Evolutionary conservation across 768 basidiomycete genomes (phyloP).

Genomic region (Hemileccinum impolitum): DNA sequence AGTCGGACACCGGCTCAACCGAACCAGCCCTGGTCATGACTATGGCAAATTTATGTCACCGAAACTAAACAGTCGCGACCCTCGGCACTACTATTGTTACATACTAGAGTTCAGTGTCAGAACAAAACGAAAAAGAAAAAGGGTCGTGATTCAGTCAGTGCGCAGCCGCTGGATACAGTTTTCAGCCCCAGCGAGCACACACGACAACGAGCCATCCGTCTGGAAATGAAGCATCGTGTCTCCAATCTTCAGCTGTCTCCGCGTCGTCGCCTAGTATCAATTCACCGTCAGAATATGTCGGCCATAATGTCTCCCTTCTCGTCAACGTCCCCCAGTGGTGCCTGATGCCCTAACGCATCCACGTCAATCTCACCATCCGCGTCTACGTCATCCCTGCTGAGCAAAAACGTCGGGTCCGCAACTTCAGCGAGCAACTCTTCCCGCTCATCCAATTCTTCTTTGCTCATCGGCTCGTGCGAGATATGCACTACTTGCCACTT

Average conservation of each 20-base stretch:
- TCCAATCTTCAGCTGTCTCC: neutral
- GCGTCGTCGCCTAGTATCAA: neutral
- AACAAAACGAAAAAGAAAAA: too few species aligned
- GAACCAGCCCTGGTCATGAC: too few species aligned
- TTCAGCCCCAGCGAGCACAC: neutral
- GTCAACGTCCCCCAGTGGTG: conserved; percentile 21
- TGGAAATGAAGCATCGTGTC: neutral
- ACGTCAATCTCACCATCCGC: conserved; percentile 56
- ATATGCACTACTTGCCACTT: conserved; percentile 83
- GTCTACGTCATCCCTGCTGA: conserved; percentile 45
- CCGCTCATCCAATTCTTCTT: conserved; percentile 76
- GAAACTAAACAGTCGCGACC: too few species aligned
- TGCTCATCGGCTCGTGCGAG: conserved; percentile 64
- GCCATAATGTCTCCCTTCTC: conserved; percentile 37
- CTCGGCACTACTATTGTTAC: too few species aligned
- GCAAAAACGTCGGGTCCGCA: conserved; percentile 59
- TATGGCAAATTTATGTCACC: too few species aligned
- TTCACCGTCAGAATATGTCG: conserved; percentile 29
- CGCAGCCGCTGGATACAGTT: neutral
- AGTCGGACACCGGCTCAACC: neutral
- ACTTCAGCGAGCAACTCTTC: conserved; percentile 77
- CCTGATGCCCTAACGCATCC: conserved; percentile 62
- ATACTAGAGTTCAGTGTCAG: too few species aligned
- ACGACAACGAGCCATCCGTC: neutral
- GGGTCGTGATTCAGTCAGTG: too few species aligned